phyloP scores from a whole-genome alignment of 2,329 filamentous ascomycete species.

The Alternaria burnsii region DNA sequence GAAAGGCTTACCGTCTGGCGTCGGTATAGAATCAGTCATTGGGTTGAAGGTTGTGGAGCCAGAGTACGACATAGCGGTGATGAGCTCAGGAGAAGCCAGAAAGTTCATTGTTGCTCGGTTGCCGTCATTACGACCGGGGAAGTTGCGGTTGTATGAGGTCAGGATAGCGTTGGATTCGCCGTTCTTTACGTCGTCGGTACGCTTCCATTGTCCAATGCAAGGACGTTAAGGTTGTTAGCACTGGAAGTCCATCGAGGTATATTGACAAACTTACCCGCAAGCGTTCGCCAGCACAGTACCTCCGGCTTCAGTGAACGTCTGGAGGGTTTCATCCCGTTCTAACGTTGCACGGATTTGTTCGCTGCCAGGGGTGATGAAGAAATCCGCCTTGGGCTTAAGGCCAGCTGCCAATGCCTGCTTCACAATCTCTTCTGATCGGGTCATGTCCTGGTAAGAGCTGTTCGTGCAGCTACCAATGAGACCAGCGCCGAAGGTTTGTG shows the following conservation, averaged over 20 bases:
- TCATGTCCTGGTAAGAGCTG: constrained; percentile 99
- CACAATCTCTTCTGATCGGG: constrained; percentile 88
- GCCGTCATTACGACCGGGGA: constrained; percentile 94
- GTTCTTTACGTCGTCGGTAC: constrained; percentile 84
- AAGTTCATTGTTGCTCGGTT: constrained; percentile 99
- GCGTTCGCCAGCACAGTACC: constrained; percentile 93
- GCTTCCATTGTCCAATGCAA: constrained; percentile 91
- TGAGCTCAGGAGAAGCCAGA: constrained; percentile 93
- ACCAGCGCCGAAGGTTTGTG: constrained; percentile 86
- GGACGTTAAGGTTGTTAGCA: constrained; percentile 59
- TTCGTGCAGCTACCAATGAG: constrained; percentile 99
- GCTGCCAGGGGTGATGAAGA: constrained; percentile 95
- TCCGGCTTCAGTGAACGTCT: constrained; percentile 85
- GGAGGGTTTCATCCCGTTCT: constrained; percentile 84
- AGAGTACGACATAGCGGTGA: constrained; percentile 94
- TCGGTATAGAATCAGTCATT: constrained; percentile 82
- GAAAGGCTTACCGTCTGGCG: constrained; percentile 82
- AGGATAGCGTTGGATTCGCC: constrained; percentile 93
- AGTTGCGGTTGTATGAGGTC: constrained; percentile 98
- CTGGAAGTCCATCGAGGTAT: background rate
- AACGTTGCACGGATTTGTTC: constrained; percentile 97
- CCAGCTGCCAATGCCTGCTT: constrained; percentile 91
- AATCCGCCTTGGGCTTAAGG: constrained; percentile 85
- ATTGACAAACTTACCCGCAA: constrained; percentile 63
- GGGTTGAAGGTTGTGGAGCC: constrained; percentile 96